Conservation (phyloP, 2,329 filamentous ascomycete species). For the Colletotrichum shisoi region DNA sequence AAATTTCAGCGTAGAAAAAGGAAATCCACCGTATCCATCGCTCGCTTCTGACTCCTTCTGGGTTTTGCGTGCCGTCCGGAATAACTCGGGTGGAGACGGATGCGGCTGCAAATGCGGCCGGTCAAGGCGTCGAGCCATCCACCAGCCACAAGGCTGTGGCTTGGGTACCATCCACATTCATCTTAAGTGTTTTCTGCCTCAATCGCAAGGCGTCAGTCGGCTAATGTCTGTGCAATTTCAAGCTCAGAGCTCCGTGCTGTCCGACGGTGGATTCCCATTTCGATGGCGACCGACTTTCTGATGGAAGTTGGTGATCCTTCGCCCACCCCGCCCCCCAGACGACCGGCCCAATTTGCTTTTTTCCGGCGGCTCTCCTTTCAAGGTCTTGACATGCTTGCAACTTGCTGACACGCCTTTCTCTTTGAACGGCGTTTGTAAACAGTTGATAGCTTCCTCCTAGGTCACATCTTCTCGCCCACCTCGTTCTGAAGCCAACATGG, state of each 20-base stretch:
- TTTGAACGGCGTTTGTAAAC: constrained; percentile 13
- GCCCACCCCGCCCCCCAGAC: not conserved
- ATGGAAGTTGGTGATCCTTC: not conserved
- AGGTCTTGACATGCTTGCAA: not conserved
- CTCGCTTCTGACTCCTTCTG: constrained; percentile 33
- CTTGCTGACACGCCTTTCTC: not conserved
- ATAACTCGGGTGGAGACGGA: constrained; percentile 21
- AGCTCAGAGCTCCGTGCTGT: not conserved
- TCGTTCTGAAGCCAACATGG: constrained; percentile 18
- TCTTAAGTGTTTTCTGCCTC: not conserved
- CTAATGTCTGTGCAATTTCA: constrained; percentile 7
- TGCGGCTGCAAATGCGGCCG: not conserved
- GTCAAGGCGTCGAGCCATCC: not conserved
- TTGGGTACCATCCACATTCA: not conserved
- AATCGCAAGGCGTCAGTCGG: not conserved
- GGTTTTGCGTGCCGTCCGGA: constrained; percentile 8
- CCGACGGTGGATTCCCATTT: constrained; percentile 14
- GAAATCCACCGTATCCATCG: constrained; percentile 31
- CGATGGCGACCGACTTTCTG: constrained; percentile 18
- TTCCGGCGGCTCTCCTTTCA: too few species aligned
- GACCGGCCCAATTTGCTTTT: not conserved
- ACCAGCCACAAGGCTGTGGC: not conserved
- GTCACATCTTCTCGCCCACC: constrained; percentile 8
- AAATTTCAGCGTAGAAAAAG: constrained; percentile 37
- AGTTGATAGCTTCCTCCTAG: constrained; percentile 43